phyloP scores from a whole-genome alignment of 2,329 filamentous ascomycete species.

The Aspergillus candidus region DNA sequence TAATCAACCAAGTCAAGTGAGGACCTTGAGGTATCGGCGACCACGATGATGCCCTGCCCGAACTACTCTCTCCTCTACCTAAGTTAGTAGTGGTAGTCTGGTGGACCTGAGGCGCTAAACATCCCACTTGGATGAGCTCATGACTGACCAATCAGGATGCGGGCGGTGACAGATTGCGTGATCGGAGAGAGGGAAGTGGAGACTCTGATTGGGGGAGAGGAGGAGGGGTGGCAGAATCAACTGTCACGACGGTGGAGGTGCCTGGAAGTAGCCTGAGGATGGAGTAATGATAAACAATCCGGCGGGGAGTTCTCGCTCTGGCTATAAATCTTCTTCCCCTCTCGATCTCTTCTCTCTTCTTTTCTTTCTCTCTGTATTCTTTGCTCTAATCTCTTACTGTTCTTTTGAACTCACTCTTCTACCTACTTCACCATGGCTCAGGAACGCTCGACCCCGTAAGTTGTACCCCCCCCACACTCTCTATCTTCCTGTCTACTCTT shows the following conservation, averaged over 20 bases:
- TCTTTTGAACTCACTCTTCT: background rate
- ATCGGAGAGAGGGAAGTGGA: conserved; percentile 16
- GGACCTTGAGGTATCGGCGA: background rate
- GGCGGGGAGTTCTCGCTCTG: conserved; percentile 9
- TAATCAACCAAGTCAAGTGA: conserved; percentile 14
- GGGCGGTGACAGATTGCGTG: conserved; percentile 33
- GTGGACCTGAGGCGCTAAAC: conserved; percentile 14
- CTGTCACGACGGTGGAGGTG: background rate
- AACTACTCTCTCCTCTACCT: too few relatives aligned
- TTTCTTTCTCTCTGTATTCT: conserved; percentile 5
- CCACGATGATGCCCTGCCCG: background rate
- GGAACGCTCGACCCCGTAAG: conserved; percentile 40
- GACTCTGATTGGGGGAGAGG: conserved; percentile 11
- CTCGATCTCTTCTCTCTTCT: background rate
- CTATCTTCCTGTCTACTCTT: background rate
- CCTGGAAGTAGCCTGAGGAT: background rate
- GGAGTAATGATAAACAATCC: background rate
- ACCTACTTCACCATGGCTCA: conserved; percentile 34
- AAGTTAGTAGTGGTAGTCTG: too few relatives aligned
- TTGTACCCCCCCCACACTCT: conserved; percentile 3
- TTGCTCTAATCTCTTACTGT: background rate
- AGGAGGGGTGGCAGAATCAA: conserved; percentile 12
- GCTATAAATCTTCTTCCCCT: conserved; percentile 6
- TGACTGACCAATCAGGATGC: conserved; percentile 21
- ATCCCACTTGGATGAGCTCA: conserved; percentile 19